phyloP scores from a whole-genome alignment of 1,139 yeast genomes.

The Eremothecium sinecaudum region DNA sequence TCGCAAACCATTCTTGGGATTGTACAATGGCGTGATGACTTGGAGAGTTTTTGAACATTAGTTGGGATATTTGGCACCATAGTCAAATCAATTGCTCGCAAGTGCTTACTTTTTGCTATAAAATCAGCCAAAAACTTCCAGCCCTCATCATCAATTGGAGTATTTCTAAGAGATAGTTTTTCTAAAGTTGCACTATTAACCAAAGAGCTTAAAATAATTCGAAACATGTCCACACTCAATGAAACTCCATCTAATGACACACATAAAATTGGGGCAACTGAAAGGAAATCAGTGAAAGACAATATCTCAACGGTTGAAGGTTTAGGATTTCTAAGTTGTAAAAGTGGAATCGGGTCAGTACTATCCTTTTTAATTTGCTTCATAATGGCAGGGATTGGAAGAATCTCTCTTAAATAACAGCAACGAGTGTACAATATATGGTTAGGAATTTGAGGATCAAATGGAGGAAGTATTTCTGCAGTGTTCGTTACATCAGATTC shows the following conservation, averaged over 20 bases:
- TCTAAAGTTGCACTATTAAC: conserved; percentile 52
- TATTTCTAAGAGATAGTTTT: conserved; percentile 60
- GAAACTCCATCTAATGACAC: conserved; percentile 62
- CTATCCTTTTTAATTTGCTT: conserved; percentile 70
- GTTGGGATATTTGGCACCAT: conserved; percentile 58
- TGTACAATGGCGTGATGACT: conserved; percentile 23
- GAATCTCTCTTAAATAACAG: conserved; percentile 82
- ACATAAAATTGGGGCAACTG: conserved; percentile 65
- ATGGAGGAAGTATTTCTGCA: conserved; percentile 26
- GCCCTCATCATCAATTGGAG: conserved; percentile 57
- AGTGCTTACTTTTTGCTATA: conserved; percentile 43
- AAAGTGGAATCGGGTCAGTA: conserved; percentile 53
- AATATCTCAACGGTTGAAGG: conserved; percentile 68
- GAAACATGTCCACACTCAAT: conserved; percentile 54
- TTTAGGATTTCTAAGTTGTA: conserved; percentile 59
- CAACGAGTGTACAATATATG: conserved; percentile 81
- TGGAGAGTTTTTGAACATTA: conserved; percentile 44
- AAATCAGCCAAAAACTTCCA: conserved; percentile 69
- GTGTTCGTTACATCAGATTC: conserved; percentile 11
- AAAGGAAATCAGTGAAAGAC: conserved; percentile 64
- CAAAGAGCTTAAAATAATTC: conserved; percentile 52
- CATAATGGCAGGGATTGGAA: conserved; percentile 86
- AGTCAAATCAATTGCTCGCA: conserved; percentile 54
- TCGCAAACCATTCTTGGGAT: conserved; percentile 50
- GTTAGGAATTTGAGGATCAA: conserved; percentile 33